Conservation (phyloP, 2,329 filamentous ascomycete genomes). For the Penicillium frequentans region DNA sequence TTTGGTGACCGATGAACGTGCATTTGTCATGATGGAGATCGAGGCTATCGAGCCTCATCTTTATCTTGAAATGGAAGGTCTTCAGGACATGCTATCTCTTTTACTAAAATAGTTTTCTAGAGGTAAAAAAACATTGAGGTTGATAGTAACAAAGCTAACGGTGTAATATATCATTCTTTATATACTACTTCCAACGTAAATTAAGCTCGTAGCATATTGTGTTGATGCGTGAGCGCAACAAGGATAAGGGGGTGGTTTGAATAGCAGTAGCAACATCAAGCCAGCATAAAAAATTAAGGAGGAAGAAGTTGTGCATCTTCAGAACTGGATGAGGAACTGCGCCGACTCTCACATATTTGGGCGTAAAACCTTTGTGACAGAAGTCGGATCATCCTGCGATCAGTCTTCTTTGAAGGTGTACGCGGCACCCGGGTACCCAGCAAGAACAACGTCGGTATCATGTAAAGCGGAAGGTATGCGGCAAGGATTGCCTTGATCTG, state of each 20-base stretch:
- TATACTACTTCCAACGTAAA: too few relatives aligned
- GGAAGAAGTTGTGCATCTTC: background rate
- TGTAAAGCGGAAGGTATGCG: background rate
- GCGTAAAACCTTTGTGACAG: background rate
- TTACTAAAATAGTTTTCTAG: background rate
- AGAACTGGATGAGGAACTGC: background rate
- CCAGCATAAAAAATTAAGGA: background rate
- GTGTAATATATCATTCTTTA: too few relatives aligned
- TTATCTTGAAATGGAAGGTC: background rate
- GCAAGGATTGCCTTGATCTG: background rate
- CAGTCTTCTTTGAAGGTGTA: conserved; percentile 3
- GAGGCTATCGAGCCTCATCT: background rate
- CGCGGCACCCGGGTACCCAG: background rate
- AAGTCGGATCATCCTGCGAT: background rate
- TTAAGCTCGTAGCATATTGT: too few relatives aligned
- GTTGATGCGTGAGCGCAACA: too few relatives aligned
- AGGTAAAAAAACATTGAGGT: too few relatives aligned
- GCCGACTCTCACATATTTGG: background rate
- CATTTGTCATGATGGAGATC: background rate
- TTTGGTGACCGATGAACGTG: background rate
- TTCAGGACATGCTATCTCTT: background rate
- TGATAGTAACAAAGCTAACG: too few relatives aligned
- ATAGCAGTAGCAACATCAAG: background rate
- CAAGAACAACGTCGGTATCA: conserved; percentile 5
- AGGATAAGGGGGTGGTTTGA: too few relatives aligned